phyloP scores from a whole-genome alignment of 1,139 yeast species.

The Petasospora fabianii region DNA sequence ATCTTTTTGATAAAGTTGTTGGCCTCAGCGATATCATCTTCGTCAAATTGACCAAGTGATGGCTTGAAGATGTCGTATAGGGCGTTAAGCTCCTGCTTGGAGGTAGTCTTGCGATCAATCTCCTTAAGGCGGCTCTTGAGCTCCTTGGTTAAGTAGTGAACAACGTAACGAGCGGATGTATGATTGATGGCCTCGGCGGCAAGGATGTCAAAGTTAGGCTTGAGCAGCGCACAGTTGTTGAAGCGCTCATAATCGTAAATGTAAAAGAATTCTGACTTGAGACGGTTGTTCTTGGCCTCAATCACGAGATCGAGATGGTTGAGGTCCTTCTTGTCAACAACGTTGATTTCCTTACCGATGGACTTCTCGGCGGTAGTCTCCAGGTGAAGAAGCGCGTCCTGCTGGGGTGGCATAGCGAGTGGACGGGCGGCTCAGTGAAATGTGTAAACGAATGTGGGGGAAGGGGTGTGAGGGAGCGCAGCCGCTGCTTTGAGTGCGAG shows the following conservation, averaged over 20 bases:
- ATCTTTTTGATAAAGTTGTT: constrained; percentile 25
- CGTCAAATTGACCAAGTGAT: constrained; percentile 31
- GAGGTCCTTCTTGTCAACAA: constrained; percentile 21
- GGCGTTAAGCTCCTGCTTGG: constrained; percentile 13
- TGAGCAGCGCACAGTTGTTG: constrained; percentile 25
- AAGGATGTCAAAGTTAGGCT: constrained; percentile 29
- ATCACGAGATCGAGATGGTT: constrained; percentile 26
- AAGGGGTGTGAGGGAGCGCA: background rate
- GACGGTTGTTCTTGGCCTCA: constrained; percentile 27
- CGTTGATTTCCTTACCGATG: constrained; percentile 26
- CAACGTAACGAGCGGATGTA: constrained; percentile 30
- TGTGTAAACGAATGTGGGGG: background rate
- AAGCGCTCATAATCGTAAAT: constrained; percentile 27
- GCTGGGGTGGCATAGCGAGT: constrained; percentile 1
- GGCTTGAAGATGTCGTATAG: constrained; percentile 32
- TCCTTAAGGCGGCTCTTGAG: constrained; percentile 26
- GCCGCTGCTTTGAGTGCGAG: background rate
- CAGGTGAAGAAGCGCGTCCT: constrained; percentile 11
- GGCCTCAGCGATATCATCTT: constrained; percentile 26
- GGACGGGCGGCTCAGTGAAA: background rate
- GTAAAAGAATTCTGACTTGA: constrained; percentile 27
- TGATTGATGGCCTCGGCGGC: constrained; percentile 27
- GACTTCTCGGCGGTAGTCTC: constrained; percentile 25
- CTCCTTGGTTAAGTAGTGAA: constrained; percentile 30
- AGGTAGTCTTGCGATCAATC: constrained; percentile 14